These are phyloP conservation scores for Staphylotrichum tortipilum DNA, from an alignment of 495 filamentous ascomycete genomes.

Conservation along the genomic window DNA sequence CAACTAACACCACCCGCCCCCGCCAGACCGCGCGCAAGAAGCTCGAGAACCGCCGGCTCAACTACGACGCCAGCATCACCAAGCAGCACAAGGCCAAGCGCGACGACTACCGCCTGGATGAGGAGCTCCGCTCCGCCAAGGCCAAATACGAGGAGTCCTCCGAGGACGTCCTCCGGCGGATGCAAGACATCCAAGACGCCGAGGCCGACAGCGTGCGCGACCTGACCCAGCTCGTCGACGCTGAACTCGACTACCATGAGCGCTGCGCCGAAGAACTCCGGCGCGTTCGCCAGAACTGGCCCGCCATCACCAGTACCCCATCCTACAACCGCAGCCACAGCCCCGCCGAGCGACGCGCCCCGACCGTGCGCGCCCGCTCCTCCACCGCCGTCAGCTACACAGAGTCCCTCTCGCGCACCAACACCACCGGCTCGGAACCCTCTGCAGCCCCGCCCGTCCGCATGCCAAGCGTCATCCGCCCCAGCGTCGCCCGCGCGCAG, in stretches of 20 bases:
- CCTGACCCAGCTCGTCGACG: conserved; percentile 73
- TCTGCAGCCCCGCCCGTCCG: conserved; percentile 36
- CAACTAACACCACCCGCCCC: neutral
- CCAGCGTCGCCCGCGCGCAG: conserved; percentile 29
- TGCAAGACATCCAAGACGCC: conserved; percentile 93
- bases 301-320: conserved; percentile 7
- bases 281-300: conserved; percentile 43
- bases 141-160: conserved; percentile 94
- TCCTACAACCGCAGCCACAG: conserved; percentile 19
- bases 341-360: conserved; percentile 22
- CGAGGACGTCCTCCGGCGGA: conserved; percentile 85
- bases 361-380: conserved; percentile 35
- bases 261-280: conserved; percentile 67
- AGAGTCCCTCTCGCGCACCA: conserved; percentile 34
- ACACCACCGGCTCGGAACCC: conserved; percentile 27
- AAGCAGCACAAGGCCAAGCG: conserved; percentile 94
- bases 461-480: conserved; percentile 53
- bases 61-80: conserved; percentile 80
- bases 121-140: conserved; percentile 84
- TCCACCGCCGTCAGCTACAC: conserved; percentile 39
- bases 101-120: conserved; percentile 87
- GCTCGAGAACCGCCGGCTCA: conserved; percentile 81
- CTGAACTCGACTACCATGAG: conserved; percentile 87
- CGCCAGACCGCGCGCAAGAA: conserved; percentile 77
- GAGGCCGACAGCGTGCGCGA: conserved; percentile 80